Evolutionary conservation across 2,329 filamentous ascomycete species (phyloP), one percentile per base, ranked within the genome.

Genomic region (Fusarium chaquense): DNA sequence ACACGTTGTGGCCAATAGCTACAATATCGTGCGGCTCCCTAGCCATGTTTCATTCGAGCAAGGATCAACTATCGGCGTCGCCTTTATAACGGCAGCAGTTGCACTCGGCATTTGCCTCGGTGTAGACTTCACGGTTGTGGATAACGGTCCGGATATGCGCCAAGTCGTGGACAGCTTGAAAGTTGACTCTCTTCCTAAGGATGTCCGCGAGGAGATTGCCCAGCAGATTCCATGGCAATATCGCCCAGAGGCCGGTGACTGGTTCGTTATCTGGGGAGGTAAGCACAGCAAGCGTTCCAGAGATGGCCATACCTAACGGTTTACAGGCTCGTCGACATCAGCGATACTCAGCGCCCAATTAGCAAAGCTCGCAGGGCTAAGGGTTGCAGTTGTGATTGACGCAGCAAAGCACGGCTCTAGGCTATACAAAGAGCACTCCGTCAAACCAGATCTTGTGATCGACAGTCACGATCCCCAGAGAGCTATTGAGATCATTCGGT

Each of bases 191-290:
- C 80, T 93, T 4, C 86, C 91, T 0, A 69, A 79, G 5, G 91
- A 94, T 73, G 86, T 93, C 9, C 46, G 35, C 11, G 26, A 35
- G 20, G 46, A 50, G 2, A 35, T 50, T 35, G 3, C 20, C 32
- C 46, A 50, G 32, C 32, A 35, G 16, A 50, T 35, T 35, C 22
- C 32, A 35, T 15, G 7, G 5, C 16, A 15, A 15, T 20, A 50
- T 15, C 32, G 46, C 32, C 46, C 46, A 26, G 46, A 50, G 32
- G 12, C 32, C 2, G 90, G 89, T 0, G 91, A 94, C 63, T 93
- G 90, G 87, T 79, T 94, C 40, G 88, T 87, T 2, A 87, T 94
- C 47, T 94, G 91, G 91, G 91, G 91, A 59, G 91, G 88, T 3
- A 50, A 35, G 46, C 1, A 1, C 2, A n/a, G 5, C 16, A 35